Evolutionary conservation across 495 filamentous ascomycete genomes (phyloP).

Genomic region (Hyphodiscus hymeniophilus): DNA sequence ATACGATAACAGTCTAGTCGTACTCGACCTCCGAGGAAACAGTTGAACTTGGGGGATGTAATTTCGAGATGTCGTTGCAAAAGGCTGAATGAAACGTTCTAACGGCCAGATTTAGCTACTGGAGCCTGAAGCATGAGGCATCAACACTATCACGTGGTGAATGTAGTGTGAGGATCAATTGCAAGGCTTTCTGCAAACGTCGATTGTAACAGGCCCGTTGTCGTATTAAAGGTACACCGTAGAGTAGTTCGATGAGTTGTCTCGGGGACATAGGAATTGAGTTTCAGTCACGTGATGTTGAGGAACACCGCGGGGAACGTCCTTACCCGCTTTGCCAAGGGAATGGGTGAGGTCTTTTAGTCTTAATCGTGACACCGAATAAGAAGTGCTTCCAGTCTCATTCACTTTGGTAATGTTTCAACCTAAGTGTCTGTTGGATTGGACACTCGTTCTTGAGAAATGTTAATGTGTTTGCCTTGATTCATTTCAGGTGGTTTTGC

Average conservation of each 20-base stretch:
- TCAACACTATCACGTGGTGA: conserved; percentile 1
- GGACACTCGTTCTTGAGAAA: too few species aligned
- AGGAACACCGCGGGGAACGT: too few species aligned
- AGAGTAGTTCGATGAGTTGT: conserved; percentile 9
- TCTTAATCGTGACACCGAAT: too few species aligned
- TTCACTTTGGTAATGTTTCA: too few species aligned
- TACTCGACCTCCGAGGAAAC: background rate
- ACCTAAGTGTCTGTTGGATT: too few species aligned
- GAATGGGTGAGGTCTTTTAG: too few species aligned
- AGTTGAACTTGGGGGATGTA: background rate
- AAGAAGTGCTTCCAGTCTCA: too few species aligned
- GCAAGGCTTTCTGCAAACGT: conserved; percentile 9
- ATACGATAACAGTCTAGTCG: background rate
- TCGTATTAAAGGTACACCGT: background rate
- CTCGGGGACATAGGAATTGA: too few species aligned
- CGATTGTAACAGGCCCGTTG: conserved; percentile 10
- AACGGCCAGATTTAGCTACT: conserved; percentile 5
- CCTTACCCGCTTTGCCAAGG: too few species aligned
- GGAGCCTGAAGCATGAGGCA: too few species aligned
- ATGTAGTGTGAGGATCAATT: conserved; percentile 1
- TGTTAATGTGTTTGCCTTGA: too few species aligned
- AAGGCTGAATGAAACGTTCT: background rate
- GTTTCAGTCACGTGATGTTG: background rate
- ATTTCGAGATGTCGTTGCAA: conserved; percentile 4
- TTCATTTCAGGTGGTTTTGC: too few species aligned